Conservation (phyloP, 352 stramenopile species). For the Aphanomyces cochlioides region DNA sequence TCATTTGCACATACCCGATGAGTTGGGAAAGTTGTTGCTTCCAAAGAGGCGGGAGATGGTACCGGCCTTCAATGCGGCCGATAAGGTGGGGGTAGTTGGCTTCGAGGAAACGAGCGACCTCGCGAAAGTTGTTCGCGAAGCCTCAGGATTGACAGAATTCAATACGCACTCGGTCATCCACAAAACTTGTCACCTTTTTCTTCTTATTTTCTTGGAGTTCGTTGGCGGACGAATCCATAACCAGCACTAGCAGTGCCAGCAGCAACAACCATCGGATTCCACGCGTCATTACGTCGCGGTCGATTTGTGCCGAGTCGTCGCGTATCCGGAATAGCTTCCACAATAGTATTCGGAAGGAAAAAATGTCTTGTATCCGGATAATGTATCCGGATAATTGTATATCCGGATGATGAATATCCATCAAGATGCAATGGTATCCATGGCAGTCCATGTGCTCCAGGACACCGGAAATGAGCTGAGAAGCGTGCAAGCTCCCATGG, state of each 20-base stretch:
- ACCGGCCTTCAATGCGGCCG: constrained; percentile 56
- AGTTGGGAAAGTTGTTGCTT: constrained; percentile 18
- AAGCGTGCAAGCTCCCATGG: too few species aligned
- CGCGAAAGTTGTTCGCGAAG: constrained; percentile 73
- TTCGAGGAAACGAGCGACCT: constrained; percentile 65
- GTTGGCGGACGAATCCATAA: constrained; percentile 4
- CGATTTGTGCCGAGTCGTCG: not conserved
- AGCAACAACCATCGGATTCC: constrained; percentile 18
- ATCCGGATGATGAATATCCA: not conserved
- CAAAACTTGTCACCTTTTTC: constrained; percentile 8
- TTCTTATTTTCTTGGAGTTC: constrained; percentile 19
- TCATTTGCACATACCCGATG: constrained; percentile 27
- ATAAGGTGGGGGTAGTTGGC: constrained; percentile 69
- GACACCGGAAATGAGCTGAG: too few species aligned
- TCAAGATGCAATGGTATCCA: too few species aligned
- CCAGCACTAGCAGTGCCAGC: constrained; percentile 22
- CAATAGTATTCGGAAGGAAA: not conserved
- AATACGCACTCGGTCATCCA: constrained; percentile 58
- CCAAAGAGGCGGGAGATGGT: constrained; percentile 32
- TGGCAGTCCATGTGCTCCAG: too few species aligned
- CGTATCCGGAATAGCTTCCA: not conserved
- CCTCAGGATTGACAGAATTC: constrained; percentile 71
- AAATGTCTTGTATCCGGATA: not conserved
- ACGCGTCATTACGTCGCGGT: constrained; percentile 13
- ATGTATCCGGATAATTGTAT: not conserved